A percentile compares a stretch with the other conserved stretches of the same genome.
These are phyloP conservation scores for Polychytrium aggregatum DNA, from an alignment of 192 early-diverging fungal genomes.

Conservation along the genomic window DNA sequence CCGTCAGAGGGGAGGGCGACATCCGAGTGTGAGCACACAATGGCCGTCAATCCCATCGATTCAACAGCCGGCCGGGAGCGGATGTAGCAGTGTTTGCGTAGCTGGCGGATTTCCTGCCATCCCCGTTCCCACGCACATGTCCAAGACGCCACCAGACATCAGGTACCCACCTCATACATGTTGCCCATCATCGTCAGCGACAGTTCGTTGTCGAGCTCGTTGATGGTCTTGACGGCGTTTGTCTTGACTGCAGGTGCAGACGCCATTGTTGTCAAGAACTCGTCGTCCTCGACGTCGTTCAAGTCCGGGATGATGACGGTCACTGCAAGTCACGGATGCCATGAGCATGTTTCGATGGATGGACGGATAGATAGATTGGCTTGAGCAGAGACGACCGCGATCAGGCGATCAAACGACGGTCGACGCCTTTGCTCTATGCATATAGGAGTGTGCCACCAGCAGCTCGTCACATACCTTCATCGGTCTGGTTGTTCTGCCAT, in stretches of 20 bases:
- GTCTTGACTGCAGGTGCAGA: conserved; percentile 27
- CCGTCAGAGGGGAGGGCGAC: conserved; percentile 5
- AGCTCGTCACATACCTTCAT: too few relatives aligned
- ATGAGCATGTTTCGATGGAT: too few relatives aligned
- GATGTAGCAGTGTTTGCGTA: background rate
- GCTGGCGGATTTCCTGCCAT: background rate
- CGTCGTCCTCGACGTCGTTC: conserved; percentile 29
- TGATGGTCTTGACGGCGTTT: conserved; percentile 32
- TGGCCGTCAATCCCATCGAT: background rate
- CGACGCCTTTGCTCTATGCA: too few relatives aligned
- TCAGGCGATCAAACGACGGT: too few relatives aligned
- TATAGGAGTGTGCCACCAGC: too few relatives aligned
- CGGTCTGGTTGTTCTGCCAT: too few relatives aligned
- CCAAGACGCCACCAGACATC: background rate
- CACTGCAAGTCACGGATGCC: conserved; percentile 16
- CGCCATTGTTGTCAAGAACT: conserved; percentile 30
- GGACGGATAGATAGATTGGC: too few relatives aligned
- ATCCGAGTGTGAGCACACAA: background rate
- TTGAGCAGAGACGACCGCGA: too few relatives aligned
- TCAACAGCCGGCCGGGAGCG: background rate
- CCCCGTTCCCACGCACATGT: background rate
- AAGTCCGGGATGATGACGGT: conserved; percentile 33
- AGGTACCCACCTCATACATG: conserved; percentile 17
- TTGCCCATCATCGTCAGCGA: conserved; percentile 15
- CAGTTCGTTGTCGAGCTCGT: conserved; percentile 29